Evolutionary conservation across 768 basidiomycete species (phyloP).

Genomic region (Collybiopsis luxurians): DNA sequence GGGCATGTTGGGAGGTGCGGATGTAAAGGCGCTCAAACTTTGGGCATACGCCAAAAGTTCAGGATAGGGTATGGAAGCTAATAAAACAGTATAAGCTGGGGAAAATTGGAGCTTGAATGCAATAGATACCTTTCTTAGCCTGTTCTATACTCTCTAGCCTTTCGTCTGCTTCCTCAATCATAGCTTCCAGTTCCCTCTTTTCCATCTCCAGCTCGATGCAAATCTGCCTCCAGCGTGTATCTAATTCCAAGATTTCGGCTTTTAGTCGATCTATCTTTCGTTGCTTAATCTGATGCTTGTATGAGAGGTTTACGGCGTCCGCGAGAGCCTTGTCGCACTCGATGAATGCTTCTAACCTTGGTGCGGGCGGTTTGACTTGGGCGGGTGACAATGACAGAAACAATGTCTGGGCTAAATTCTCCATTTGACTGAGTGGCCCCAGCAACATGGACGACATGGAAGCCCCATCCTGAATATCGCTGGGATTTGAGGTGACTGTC

Average conservation of each 20-base stretch:
- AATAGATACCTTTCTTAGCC: constrained; percentile 59
- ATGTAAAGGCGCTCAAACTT: constrained; percentile 81
- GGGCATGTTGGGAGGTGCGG: constrained; percentile 86
- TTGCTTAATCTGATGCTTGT: constrained; percentile 74
- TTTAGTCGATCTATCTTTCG: constrained; percentile 70
- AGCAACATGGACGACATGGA: constrained; percentile 67
- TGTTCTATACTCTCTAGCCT: constrained; percentile 66
- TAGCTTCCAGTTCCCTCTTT: constrained; percentile 63
- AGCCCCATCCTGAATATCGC: background rate
- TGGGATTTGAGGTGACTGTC: background rate
- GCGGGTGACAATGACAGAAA: constrained; percentile 73
- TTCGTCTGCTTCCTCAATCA: constrained; percentile 75
- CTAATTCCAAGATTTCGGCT: constrained; percentile 65
- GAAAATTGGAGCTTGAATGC: constrained; percentile 1
- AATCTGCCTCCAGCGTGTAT: constrained; percentile 66
- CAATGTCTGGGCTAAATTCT: constrained; percentile 62
- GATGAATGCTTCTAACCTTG: constrained; percentile 57
- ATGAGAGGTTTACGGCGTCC: constrained; percentile 59
- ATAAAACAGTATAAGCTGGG: background rate
- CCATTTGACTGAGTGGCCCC: constrained; percentile 58
- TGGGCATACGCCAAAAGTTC: constrained; percentile 84
- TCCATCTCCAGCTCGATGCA: constrained; percentile 63
- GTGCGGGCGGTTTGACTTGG: constrained; percentile 60
- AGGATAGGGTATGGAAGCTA: constrained; percentile 79
- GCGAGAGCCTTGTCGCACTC: constrained; percentile 65